Conservation (phyloP, 2,329 filamentous ascomycete genomes). For the Fusarium illudens region DNA sequence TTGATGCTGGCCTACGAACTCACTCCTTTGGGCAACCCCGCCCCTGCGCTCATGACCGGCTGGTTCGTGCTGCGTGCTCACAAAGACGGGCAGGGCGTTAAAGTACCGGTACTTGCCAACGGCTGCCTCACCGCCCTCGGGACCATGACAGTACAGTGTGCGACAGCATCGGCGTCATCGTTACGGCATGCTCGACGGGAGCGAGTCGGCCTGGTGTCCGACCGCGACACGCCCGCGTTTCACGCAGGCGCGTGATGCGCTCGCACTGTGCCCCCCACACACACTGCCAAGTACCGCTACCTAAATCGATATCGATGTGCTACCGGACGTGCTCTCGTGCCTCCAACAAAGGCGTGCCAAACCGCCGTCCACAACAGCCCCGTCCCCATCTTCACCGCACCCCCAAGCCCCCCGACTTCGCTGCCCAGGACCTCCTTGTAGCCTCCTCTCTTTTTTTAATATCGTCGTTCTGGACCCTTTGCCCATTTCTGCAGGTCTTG, state of each 20-base stretch:
- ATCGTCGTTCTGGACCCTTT: constrained; percentile 8
- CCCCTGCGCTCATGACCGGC: constrained; percentile 39
- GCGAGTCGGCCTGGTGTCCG: not conserved
- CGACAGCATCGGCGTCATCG: constrained; percentile 29
- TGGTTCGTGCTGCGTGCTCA: constrained; percentile 31
- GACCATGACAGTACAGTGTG: constrained; percentile 33
- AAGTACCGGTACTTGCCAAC: constrained; percentile 27
- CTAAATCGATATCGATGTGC: constrained; percentile 30
- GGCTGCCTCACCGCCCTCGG: constrained; percentile 24
- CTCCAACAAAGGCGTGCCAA: constrained; percentile 34
- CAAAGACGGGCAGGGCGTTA: constrained; percentile 21
- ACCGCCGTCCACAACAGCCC: constrained; percentile 16
- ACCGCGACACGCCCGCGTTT: not conserved
- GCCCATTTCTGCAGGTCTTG: constrained; percentile 2
- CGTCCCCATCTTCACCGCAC: constrained; percentile 25
- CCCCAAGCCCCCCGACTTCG: constrained; percentile 37
- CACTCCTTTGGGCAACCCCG: constrained; percentile 37
- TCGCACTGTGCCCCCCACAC: constrained; percentile 36
- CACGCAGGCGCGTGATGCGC: constrained; percentile 9
- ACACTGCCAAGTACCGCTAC: constrained; percentile 29
- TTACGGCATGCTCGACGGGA: constrained; percentile 7
- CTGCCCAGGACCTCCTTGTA: constrained; percentile 19
- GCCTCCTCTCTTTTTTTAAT: constrained; percentile 28
- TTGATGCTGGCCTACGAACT: constrained; percentile 9
- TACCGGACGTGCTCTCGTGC: constrained; percentile 37